Evolutionary conservation across 2,329 filamentous ascomycete genomes (phyloP).

Genomic region (Amesomyces nigricolor): DNA sequence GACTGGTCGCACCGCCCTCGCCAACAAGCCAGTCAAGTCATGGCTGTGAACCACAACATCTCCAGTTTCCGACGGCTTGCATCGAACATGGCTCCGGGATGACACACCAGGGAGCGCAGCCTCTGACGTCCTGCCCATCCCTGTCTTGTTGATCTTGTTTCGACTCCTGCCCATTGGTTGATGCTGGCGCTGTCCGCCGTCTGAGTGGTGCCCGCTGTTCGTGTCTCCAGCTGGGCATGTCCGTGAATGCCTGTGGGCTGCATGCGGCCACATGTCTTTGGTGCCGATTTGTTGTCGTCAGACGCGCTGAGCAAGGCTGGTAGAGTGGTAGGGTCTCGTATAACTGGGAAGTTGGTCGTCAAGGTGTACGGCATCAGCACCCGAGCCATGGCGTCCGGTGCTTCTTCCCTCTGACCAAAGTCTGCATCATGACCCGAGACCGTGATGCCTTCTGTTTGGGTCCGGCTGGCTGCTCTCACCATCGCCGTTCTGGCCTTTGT

Average conservation of each 20-base stretch:
- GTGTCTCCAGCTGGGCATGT: conserved; percentile 10
- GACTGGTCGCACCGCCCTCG: conserved; percentile 1
- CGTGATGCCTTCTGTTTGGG: conserved; percentile 18
- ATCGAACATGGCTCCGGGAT: not conserved
- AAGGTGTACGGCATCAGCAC: not conserved
- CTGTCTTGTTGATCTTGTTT: not conserved
- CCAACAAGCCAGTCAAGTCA: conserved; percentile 3
- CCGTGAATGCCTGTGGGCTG: conserved; percentile 15
- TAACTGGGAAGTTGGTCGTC: conserved; percentile 3
- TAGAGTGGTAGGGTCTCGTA: not conserved
- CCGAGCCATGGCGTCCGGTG: not conserved
- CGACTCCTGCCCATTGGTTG: not conserved
- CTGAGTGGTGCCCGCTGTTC: conserved; percentile 4
- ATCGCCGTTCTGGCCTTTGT: not conserved
- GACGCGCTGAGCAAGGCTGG: conserved; percentile 14
- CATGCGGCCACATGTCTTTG: conserved; percentile 19
- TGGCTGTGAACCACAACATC: not conserved
- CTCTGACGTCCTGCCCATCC: not conserved
- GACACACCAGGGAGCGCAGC: not conserved
- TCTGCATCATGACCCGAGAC: conserved; percentile 20
- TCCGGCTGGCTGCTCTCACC: conserved; percentile 13
- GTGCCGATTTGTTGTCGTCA: conserved; percentile 16
- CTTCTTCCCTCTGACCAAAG: not conserved
- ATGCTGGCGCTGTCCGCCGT: not conserved
- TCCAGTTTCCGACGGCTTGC: conserved; percentile 7